These are phyloP conservation scores for Saxophila tyrrhenica DNA, from an alignment of 495 filamentous ascomycete species.

Conservation along the genomic window DNA sequence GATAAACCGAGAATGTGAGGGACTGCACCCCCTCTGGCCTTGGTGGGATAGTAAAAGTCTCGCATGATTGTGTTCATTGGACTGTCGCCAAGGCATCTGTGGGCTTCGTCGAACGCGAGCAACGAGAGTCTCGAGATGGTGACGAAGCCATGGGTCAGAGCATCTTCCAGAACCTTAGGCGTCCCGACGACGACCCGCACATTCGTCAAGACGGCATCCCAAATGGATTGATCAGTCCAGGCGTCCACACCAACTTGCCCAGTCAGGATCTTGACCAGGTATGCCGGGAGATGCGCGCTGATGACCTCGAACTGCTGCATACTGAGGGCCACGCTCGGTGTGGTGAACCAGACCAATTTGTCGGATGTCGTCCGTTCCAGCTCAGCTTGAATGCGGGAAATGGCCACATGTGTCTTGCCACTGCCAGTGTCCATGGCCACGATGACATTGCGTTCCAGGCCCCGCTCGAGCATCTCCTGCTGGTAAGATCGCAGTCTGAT, in stretches of 20 bases:
- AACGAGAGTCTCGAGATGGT: conserved; percentile 52
- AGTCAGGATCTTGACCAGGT: conserved; percentile 51
- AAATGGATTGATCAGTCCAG: conserved; percentile 61
- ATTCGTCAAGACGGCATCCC: conserved; percentile 60
- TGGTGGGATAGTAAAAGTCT: conserved; percentile 53
- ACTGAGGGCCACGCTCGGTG: conserved; percentile 65
- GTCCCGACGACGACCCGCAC: conserved; percentile 69
- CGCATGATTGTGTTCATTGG: conserved; percentile 70
- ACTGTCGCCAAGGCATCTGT: conserved; percentile 54
- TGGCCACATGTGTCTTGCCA: conserved; percentile 82
- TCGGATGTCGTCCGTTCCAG: conserved; percentile 46
- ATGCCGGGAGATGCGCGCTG: conserved; percentile 46
- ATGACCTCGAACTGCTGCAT: conserved; percentile 62
- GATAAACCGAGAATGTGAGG: conserved; percentile 76
- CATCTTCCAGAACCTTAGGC: conserved; percentile 65
- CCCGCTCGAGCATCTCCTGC: conserved; percentile 80
- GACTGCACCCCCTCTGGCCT: conserved; percentile 31
- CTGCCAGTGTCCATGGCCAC: conserved; percentile 89
- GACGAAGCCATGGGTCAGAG: conserved; percentile 71
- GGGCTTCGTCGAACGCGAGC: conserved; percentile 84
- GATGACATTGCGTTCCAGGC: conserved; percentile 68
- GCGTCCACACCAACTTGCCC: conserved; percentile 60
- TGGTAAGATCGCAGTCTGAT: conserved; percentile 60
- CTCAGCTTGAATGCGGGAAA: conserved; percentile 64
- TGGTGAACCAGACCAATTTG: conserved; percentile 76